Percentiles rank a stretch among this genome's conserved stretches.
phyloP scores from a whole-genome alignment of 1,284 basidiomycete genomes.

The Mycosarcoma maydis region DNA sequence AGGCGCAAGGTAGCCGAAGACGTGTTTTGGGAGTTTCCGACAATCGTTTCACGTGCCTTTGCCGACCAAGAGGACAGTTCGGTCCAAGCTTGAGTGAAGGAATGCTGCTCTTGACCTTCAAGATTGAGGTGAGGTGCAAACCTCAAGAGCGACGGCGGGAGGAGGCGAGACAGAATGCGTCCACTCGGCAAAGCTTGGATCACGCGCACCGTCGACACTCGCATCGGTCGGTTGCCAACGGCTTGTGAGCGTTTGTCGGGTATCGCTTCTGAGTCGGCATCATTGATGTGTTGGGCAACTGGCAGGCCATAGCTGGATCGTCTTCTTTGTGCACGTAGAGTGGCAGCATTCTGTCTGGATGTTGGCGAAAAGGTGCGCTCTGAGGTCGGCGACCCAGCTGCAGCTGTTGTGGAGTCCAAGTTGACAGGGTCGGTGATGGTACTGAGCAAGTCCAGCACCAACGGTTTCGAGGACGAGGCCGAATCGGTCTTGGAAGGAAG shows the following conservation, averaged over 20 bases:
- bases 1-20: conserved; percentile 12
- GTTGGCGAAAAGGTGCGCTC: conserved; percentile 14
- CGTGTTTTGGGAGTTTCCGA: conserved; percentile 6
- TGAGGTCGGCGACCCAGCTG: conserved; percentile 12
- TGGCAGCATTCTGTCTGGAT: conserved; percentile 22
- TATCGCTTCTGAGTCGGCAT: not conserved
- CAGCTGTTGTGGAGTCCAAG: not conserved
- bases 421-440: conserved; percentile 20
- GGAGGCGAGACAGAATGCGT: conserved; percentile 33
- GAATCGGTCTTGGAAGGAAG: conserved; percentile 9
- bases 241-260: not conserved
- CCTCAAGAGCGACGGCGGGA: conserved; percentile 20
- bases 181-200: conserved; percentile 34
- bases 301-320: conserved; percentile 35
- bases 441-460: conserved; percentile 19
- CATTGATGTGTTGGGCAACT: not conserved
- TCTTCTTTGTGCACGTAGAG: conserved; percentile 22
- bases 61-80: conserved; percentile 26
- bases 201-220: conserved; percentile 31
- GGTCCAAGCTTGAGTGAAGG: not conserved
- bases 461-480: conserved; percentile 2
- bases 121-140: conserved; percentile 31
- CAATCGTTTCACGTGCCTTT: conserved; percentile 28
- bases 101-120: not conserved
- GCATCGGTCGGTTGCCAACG: conserved; percentile 1